Base-by-base conservation (phyloP, 495 filamentous ascomycete species). In the Lepidopterella palustris region DNA sequence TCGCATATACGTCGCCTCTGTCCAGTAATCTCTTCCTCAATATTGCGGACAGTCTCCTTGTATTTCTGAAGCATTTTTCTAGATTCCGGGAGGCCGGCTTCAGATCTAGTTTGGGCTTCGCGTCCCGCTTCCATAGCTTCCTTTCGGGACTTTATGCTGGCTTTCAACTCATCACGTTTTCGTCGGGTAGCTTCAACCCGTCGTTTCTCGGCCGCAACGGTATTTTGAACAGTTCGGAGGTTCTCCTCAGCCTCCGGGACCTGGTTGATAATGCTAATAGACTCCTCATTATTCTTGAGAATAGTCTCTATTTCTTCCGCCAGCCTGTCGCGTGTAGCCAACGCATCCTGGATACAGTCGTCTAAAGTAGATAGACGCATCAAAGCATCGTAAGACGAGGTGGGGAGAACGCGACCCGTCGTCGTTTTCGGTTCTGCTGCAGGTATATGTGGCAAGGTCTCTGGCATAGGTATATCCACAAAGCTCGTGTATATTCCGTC, bases 301-400 rank as follows among this genome's bases (percentile, higher is more conserved):
- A 96, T 79, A 0, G 76, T 72, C 66, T 84, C 88, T 60, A 97
- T 96, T 60, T 96, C 89, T 8, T 79, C 70, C 9, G 89, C 81
- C 8, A 98, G 73, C 52, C 79, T 80, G 58, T 88, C 84, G 4
- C 88, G 80, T 0, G 90, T 97, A 0, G 82, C 79, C 0, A 96
- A 71, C 4, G 92, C 91, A 67, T 98, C 93, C 71, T 96, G 88
- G 31, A 97, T 87, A 59, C 91, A 96, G 66, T 90, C 87, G 59
- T 96, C 91, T 35, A 98, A 76, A 54, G 89, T 97, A 13, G 88
- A 86, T 27, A 98, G 78, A 28, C 86, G 83, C 87, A 96, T 95
- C 45, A 98, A 75, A 1, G 88, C 84, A 67, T 95, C 93, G 73
- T 96, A 98, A 0, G 90, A 92, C 4, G 90, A 89, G 1, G 89